Conservation (phyloP, 441 rosid species). For the Gossypium lobatum region DNA sequence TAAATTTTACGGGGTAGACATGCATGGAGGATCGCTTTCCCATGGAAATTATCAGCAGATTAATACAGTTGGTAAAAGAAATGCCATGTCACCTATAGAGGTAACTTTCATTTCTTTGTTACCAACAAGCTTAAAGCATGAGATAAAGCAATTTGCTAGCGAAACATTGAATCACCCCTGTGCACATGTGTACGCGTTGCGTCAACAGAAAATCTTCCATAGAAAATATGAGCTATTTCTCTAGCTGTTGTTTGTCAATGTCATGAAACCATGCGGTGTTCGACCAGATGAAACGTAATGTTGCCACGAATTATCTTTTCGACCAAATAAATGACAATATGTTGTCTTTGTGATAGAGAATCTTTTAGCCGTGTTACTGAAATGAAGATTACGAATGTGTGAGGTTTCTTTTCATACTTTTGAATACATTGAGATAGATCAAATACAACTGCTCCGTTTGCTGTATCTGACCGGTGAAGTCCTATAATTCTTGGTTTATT, state of each 20-base stretch:
- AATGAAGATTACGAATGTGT: background rate
- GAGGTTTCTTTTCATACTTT: background rate
- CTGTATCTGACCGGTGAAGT: background rate
- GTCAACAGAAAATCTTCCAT: background rate
- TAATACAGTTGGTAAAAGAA: constrained; percentile 21
- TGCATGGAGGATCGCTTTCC: constrained; percentile 5
- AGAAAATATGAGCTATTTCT: background rate
- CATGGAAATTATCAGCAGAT: constrained; percentile 20
- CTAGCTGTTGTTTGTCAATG: background rate
- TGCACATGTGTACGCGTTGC: background rate
- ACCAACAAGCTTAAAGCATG: background rate
- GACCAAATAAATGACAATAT: background rate
- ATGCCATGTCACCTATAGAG: constrained; percentile 43
- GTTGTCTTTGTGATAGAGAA: background rate
- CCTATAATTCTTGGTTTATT: background rate
- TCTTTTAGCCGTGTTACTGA: background rate
- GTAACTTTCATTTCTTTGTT: constrained; percentile 23
- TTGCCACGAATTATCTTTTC: background rate
- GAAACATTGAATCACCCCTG: background rate
- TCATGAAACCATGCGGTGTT: background rate
- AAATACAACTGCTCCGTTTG: background rate
- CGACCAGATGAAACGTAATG: background rate
- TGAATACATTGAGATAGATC: background rate
- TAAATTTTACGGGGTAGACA: constrained; percentile 11
- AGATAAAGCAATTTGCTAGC: background rate